Base-by-base conservation (phyloP, 2,329 filamentous ascomycete species). In the Trichoderma pleuroti region DNA sequence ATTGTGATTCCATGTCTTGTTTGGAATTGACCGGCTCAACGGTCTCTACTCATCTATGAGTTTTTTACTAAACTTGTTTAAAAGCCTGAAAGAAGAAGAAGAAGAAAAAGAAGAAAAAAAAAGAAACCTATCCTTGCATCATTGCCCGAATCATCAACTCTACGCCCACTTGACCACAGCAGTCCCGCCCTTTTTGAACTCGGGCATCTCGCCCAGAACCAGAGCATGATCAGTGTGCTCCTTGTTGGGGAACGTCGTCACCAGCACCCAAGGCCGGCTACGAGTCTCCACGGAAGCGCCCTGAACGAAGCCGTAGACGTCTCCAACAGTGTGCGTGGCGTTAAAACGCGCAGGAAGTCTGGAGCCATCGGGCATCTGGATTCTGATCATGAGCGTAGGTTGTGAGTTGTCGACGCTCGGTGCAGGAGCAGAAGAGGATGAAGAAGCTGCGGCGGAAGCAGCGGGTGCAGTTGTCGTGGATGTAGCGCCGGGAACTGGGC, bases 171-270 rank as follows among this genome's bases (percentile, higher is more conserved):
- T 91, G 52, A 91, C 88, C 46, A 91, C 86, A 2, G 87, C 88
- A 0, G 86, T 90, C 24, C 88, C 89, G 14, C 89, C 89, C 78
- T 86, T 87, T 82, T 88, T 91, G 76, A 91, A 90, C 77, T 91
- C 89, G 30, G 84, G 73, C 80, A 90, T 84, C 26, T 91, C 88
- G 7, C 87, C 86, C 32, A 91, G 78, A 1, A 86, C 84, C 64
- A 87, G 76, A 10, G 78, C 80, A 80, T 90, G 90, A 76, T 96
- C 92, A 2, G 86, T 90, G 73, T 95, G 87, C 68, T 95, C 91
- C 81, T 93, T 94, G 77, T 89, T 93, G 5, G 93, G 93, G 80
- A 96, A 96, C 0, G 92, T 95, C 0, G 93, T 96, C 73, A 91
- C 92, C 56, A 97, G 83, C 3, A 93, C 91, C 85, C 91, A 96